Percentiles rank a stretch among this genome's conserved stretches.
Evolutionary conservation across 2,329 filamentous ascomycete species (phyloP).

Genomic region (Plenodomus tracheiphilus): DNA sequence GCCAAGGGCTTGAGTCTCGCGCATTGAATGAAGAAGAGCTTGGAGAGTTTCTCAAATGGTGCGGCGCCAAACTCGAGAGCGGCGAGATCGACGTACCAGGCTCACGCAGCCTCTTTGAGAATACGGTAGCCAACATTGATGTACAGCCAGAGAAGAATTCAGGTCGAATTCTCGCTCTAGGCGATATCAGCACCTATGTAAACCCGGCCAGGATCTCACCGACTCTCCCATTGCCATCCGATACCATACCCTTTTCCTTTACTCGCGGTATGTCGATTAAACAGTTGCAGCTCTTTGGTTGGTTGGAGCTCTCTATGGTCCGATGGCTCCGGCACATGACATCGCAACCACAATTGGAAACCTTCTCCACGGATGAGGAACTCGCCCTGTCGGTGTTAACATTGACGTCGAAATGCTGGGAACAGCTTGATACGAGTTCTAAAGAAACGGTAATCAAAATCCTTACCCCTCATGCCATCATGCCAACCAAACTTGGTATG

Average conservation of each 20-base stretch:
- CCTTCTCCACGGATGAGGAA: slow-evolving; percentile 68
- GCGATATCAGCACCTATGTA: slow-evolving; percentile 74
- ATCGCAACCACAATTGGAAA: slow-evolving; percentile 60
- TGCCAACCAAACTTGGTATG: slow-evolving; percentile 93
- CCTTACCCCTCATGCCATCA: slow-evolving; percentile 70
- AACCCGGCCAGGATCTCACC: slow-evolving; percentile 77
- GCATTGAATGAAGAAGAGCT: slow-evolving; percentile 80
- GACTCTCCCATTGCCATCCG: slow-evolving; percentile 77
- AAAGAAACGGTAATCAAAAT: slow-evolving; percentile 68
- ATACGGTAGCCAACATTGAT: slow-evolving; percentile 71
- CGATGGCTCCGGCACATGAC: slow-evolving; percentile 81
- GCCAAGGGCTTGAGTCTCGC: slow-evolving; percentile 77
- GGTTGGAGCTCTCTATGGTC: slow-evolving; percentile 81
- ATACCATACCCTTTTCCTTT: slow-evolving; percentile 82
- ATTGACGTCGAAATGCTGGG: slow-evolving; percentile 88
- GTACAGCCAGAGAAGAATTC: slow-evolving; percentile 56
- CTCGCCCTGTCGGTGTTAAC: slow-evolving; percentile 79
- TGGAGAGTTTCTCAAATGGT: slow-evolving; percentile 82
- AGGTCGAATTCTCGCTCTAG: slow-evolving; percentile 75
- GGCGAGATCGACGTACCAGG: slow-evolving; percentile 72
- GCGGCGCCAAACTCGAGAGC: slow-evolving; percentile 69
- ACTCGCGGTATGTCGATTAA: slow-evolving; percentile 68
- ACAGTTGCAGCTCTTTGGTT: slow-evolving; percentile 80
- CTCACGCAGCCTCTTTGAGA: slow-evolving; percentile 72
- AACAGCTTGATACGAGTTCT: slow-evolving; percentile 68